phyloP scores from a whole-genome alignment of 768 basidiomycete species.

The Chiua virens region DNA sequence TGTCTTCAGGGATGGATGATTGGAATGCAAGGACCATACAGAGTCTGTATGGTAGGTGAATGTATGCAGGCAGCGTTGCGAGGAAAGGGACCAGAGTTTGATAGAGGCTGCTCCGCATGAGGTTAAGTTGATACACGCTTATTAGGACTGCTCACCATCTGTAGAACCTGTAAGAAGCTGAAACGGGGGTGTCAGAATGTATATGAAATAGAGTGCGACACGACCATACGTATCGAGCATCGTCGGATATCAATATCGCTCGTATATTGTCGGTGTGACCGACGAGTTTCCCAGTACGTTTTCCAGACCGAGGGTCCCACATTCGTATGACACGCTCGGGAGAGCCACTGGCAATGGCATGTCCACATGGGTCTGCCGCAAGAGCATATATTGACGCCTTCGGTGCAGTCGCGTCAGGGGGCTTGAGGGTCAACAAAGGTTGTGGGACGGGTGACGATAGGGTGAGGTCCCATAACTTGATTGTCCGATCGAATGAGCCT shows the following conservation, averaged over 20 bases:
- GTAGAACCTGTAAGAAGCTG: slow-evolving; percentile 85
- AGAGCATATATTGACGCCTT: slow-evolving; percentile 80
- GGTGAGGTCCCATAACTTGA: slow-evolving; percentile 91
- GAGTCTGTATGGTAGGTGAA: slow-evolving; percentile 94
- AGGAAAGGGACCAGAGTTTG: slow-evolving; percentile 90
- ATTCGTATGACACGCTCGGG: slow-evolving; percentile 88
- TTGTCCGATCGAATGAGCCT: slow-evolving; percentile 90
- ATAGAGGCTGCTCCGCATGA: slow-evolving; percentile 55
- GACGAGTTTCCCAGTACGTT: slow-evolving; percentile 80
- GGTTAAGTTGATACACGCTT: slow-evolving; percentile 6
- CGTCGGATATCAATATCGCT: slow-evolving; percentile 84
- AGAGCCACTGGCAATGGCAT: slow-evolving; percentile 82
- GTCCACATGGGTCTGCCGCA: slow-evolving; percentile 76
- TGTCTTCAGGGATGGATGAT: slow-evolving; percentile 79
- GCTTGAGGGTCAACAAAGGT: slow-evolving; percentile 63
- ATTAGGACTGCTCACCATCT: slow-evolving; percentile 45
- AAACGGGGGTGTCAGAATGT: slow-evolving; percentile 2
- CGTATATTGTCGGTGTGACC: slow-evolving; percentile 98
- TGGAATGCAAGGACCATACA: slow-evolving; percentile 90
- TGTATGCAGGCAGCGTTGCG: slow-evolving; percentile 91
- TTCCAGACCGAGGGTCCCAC: slow-evolving; percentile 91
- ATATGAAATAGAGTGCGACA: slow-evolving; percentile 4
- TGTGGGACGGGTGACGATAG: slow-evolving; percentile 41
- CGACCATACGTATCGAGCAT: slow-evolving; percentile 79
- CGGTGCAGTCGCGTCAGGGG: slow-evolving; percentile 62